Conservation (phyloP, 306 rosid genomes). For the Acacia crassicarpa region DNA sequence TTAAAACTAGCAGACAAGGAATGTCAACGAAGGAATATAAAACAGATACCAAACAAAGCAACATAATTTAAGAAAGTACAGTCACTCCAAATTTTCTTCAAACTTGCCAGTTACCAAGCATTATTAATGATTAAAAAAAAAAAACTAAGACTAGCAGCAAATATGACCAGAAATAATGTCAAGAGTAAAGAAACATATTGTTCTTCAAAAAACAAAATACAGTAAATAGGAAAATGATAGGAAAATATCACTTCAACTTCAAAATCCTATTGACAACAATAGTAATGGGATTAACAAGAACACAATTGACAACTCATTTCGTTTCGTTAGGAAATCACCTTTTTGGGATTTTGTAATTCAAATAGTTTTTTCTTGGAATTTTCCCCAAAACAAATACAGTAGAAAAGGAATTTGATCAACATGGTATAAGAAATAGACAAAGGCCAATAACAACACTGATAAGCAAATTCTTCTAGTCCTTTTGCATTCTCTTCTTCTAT, state of each 20-base stretch:
- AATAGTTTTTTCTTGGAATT: too few species aligned
- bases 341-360: too few species aligned
- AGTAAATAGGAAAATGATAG: too few species aligned
- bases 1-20: constrained; percentile 20
- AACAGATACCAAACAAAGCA: constrained; percentile 2
- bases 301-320: too few species aligned
- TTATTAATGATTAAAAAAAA: background rate
- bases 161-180: background rate
- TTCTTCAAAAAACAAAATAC: background rate
- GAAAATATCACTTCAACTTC: too few species aligned
- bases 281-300: too few species aligned
- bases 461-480: background rate
- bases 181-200: background rate
- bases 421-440: background rate
- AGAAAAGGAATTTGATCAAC: background rate
- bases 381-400: background rate
- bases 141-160: background rate
- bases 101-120: background rate
- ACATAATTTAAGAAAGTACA: constrained; percentile 11
- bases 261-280: too few species aligned
- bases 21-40: background rate
- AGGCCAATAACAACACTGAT: background rate
- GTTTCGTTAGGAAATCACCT: too few species aligned
- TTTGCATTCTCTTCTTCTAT: background rate
- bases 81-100: background rate